phyloP scores from a whole-genome alignment of 164 flowering plant genomes.

The Tetrastigma voinierianum region DNA sequence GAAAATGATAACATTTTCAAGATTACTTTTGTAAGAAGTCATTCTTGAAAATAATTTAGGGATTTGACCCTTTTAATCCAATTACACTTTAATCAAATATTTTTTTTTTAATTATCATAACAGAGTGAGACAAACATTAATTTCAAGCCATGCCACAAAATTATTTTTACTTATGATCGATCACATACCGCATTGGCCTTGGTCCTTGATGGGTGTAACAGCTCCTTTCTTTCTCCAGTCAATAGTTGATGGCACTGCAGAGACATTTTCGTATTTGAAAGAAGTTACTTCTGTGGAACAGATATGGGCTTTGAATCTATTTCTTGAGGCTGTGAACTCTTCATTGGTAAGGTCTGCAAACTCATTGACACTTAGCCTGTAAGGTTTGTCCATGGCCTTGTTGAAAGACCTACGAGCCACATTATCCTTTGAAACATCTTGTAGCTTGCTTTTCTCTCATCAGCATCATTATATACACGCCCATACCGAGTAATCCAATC shows the following conservation, averaged over 20 bases:
- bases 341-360: no score
- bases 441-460: slow-evolving; percentile 33
- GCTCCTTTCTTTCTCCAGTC: slow-evolving; percentile 36
- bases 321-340: no score
- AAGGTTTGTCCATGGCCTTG: background rate
- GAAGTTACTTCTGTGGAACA: background rate
- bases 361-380: no score
- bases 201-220: slow-evolving; percentile 32
- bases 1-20: no score
- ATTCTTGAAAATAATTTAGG: no score
- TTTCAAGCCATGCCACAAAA: background rate
- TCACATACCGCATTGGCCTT: slow-evolving; percentile 36
- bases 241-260: slow-evolving; percentile 19
- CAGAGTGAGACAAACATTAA: background rate
- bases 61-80: no score
- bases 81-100: no score
- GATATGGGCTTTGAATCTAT: background rate
- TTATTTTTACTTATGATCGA: slow-evolving; percentile 5
- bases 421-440: slow-evolving; percentile 31
- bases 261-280: slow-evolving; percentile 30
- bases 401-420: slow-evolving; percentile 23
- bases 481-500: slow-evolving; percentile 36
- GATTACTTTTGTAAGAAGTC: no score
- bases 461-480: slow-evolving; percentile 26
- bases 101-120: no score